phyloP scores from a whole-genome alignment of 148 eudicot species.

The Camellia granthamiana region DNA sequence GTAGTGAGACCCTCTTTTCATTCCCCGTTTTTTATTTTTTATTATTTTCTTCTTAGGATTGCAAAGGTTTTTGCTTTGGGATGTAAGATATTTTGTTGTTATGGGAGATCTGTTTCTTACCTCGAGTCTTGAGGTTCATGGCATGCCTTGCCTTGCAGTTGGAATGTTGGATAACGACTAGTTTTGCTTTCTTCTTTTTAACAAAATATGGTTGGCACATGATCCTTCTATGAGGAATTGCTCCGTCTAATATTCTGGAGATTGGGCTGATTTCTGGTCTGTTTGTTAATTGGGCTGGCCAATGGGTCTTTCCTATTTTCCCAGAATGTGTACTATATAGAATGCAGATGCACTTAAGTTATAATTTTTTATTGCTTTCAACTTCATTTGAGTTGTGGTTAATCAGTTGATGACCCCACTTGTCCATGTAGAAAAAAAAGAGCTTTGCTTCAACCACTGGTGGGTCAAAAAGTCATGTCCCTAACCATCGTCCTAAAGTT shows the following conservation, averaged over 20 bases:
- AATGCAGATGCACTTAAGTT: background rate
- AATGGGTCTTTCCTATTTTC: background rate
- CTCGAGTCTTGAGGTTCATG: background rate
- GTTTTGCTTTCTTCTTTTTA: background rate
- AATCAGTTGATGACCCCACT: background rate
- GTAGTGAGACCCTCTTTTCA: too few relatives aligned
- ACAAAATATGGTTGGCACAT: background rate
- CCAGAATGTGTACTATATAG: background rate
- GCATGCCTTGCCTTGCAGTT: background rate
- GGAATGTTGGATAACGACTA: background rate
- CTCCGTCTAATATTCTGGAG: background rate
- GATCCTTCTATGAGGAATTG: too few relatives aligned
- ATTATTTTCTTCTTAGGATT: too few relatives aligned
- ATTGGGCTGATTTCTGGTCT: background rate
- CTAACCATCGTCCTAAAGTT: slow-evolving; percentile 22
- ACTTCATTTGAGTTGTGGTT: background rate
- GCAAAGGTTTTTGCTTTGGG: too few relatives aligned
- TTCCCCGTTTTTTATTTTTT: too few relatives aligned
- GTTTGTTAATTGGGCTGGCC: too few relatives aligned
- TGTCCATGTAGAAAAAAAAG: slow-evolving; percentile 43
- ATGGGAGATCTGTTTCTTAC: background rate
- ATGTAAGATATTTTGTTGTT: too few relatives aligned
- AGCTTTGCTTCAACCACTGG: slow-evolving; percentile 32
- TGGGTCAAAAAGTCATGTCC: slow-evolving; percentile 40
- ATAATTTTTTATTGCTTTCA: background rate